These are phyloP conservation scores for Fomitiporia mediterranea DNA, from an alignment of 1,284 basidiomycete species.

Conservation along the genomic window DNA sequence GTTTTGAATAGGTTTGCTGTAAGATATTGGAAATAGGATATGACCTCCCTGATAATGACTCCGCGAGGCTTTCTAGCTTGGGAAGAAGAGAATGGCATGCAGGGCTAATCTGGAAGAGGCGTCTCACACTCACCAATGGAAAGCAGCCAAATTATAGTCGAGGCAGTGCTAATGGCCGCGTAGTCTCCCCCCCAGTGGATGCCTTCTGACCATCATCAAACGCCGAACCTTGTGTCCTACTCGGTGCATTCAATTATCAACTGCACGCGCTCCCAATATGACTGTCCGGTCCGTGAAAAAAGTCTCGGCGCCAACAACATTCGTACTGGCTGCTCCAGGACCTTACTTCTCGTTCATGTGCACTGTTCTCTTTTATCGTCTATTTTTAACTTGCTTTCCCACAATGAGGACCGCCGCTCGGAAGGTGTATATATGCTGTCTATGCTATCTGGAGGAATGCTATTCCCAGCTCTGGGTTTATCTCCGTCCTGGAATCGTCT, in stretches of 20 bases:
- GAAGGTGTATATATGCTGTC: neutral
- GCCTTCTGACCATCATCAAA: neutral
- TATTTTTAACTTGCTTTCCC: constrained; percentile 9
- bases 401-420: neutral
- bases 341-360: constrained; percentile 3
- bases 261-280: neutral
- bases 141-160: neutral
- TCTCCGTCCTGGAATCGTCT: no score
- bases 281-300: neutral
- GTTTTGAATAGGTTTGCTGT: neutral
- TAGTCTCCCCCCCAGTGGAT: neutral
- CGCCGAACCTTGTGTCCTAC: neutral
- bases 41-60: neutral
- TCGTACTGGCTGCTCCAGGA: neutral
- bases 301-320: neutral
- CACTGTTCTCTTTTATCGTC: neutral
- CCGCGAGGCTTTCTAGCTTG: neutral
- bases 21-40: neutral
- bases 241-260: neutral
- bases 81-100: neutral
- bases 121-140: neutral
- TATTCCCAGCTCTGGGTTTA: no score
- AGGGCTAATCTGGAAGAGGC: neutral
- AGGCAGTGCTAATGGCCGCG: neutral
- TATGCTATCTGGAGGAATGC: neutral